These are phyloP conservation scores for Bocquillonia castaneifolia DNA, from an alignment of 441 rosid genomes.

Conservation along the genomic window DNA sequence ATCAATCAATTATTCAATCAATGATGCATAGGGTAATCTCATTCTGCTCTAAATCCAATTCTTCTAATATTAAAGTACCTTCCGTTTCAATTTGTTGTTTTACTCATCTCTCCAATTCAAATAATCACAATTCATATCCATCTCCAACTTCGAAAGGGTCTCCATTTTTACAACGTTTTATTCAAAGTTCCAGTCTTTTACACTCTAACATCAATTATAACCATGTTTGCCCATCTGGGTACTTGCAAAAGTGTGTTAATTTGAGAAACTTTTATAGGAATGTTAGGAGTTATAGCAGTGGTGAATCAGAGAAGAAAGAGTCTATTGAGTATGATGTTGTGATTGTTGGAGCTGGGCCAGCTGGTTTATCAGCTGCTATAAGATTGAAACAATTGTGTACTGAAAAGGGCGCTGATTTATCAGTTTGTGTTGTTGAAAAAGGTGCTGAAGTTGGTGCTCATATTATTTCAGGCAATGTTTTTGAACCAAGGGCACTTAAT, in stretches of 20 bases:
- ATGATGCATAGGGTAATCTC: conserved; percentile 48
- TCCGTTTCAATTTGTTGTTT: conserved; percentile 17
- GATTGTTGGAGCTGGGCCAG: conserved; percentile 95
- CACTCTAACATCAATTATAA: conserved; percentile 17
- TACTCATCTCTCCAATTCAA: conserved; percentile 13
- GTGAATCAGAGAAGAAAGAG: conserved; percentile 47
- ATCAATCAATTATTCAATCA: background rate
- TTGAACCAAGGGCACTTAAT: conserved; percentile 81
- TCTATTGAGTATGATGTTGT: conserved; percentile 84
- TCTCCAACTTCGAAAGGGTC: conserved; percentile 24
- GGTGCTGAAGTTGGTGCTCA: conserved; percentile 96
- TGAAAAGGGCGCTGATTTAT: conserved; percentile 69
- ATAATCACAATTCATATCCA: conserved; percentile 11
- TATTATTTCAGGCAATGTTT: conserved; percentile 82
- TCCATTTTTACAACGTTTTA: conserved; percentile 17
- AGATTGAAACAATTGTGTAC: conserved; percentile 75
- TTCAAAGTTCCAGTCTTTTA: conserved; percentile 28
- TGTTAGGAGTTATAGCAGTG: conserved; percentile 42
- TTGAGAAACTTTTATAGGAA: conserved; percentile 17
- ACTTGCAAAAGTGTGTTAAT: conserved; percentile 19
- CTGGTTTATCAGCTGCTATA: conserved; percentile 87
- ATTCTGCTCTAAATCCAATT: conserved; percentile 27
- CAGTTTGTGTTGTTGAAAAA: conserved; percentile 94
- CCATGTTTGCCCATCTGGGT: conserved; percentile 32
- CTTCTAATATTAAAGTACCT: conserved; percentile 15